A percentile compares a stretch with the other conserved stretches of the same genome.
Conservation (phyloP, 208 protist genomes). For the Naegleria lovaniensis region DNA sequence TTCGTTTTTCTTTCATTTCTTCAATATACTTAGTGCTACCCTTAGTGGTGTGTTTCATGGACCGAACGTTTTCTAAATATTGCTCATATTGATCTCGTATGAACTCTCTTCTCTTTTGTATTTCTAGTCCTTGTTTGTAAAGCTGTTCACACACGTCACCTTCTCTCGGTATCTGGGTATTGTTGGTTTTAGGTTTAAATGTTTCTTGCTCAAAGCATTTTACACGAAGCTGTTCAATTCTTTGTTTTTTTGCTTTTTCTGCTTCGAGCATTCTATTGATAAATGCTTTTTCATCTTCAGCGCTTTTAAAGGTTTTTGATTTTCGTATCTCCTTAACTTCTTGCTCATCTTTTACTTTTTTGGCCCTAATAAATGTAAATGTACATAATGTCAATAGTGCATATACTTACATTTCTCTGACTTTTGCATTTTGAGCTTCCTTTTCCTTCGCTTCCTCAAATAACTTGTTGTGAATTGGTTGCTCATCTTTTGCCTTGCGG, state of each 20-base stretch:
- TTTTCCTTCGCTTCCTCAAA: not conserved
- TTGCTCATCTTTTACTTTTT: not conserved
- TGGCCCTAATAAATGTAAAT: not conserved
- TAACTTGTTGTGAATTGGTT: not conserved
- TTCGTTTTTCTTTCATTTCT: not conserved
- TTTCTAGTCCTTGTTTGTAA: not conserved
- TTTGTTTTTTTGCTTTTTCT: not conserved
- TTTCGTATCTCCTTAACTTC: not conserved
- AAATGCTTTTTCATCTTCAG: not conserved
- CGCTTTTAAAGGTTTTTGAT: not conserved
- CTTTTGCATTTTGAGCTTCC: not conserved
- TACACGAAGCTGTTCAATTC: not conserved
- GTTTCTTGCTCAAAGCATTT: not conserved
- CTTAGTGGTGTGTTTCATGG: not conserved
- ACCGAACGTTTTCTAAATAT: not conserved
- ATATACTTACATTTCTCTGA: not conserved
- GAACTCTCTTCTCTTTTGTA: not conserved
- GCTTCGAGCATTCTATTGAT: not conserved
- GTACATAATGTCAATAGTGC: not conserved
- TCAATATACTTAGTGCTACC: not conserved
- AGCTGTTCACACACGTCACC: not conserved
- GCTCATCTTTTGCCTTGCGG: not conserved
- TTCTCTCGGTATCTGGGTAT: not conserved
- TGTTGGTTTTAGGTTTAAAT: not conserved
- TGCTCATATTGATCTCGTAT: not conserved